Conservation (phyloP, 352 stramenopile species). For the Phytophthora hibernalis region DNA sequence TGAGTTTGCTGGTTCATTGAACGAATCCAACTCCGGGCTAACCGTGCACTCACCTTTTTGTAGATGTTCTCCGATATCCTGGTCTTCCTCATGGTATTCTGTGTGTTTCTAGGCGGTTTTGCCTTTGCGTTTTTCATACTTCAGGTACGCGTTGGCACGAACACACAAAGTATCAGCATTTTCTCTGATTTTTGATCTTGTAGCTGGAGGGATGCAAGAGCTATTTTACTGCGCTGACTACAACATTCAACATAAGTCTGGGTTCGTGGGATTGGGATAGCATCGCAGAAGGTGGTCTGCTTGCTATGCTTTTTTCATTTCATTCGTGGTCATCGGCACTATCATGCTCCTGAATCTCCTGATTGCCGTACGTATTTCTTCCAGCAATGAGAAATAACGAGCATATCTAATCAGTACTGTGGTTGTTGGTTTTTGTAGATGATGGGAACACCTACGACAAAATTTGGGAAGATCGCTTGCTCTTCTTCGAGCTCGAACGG, state of each 20-base stretch:
- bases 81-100: conserved; percentile 80
- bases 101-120: conserved; percentile 76
- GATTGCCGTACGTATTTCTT: conserved; percentile 55
- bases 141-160: conserved; percentile 45
- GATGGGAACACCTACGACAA: conserved; percentile 89
- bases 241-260: conserved; percentile 77
- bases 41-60: conserved; percentile 1
- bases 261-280: conserved; percentile 79
- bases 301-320: conserved; percentile 78
- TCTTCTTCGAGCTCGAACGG: conserved; percentile 84
- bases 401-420: background rate
- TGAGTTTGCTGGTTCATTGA: background rate
- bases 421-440: conserved; percentile 47
- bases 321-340: conserved; percentile 78
- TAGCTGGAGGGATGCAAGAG: conserved; percentile 77
- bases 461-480: conserved; percentile 80
- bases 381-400: background rate
- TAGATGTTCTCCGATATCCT: conserved; percentile 87
- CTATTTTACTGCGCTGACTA: conserved; percentile 63
- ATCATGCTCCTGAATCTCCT: conserved; percentile 88
- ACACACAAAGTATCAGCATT: background rate
- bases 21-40: background rate
- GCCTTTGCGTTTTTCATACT: conserved; percentile 87
- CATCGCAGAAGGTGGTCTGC: conserved; percentile 72
- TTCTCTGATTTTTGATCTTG: background rate